A percentile compares a stretch with the other conserved stretches of the same genome.
These are phyloP conservation scores for Acer negundo DNA, from an alignment of 345 rosid species.

Conservation along the genomic window DNA sequence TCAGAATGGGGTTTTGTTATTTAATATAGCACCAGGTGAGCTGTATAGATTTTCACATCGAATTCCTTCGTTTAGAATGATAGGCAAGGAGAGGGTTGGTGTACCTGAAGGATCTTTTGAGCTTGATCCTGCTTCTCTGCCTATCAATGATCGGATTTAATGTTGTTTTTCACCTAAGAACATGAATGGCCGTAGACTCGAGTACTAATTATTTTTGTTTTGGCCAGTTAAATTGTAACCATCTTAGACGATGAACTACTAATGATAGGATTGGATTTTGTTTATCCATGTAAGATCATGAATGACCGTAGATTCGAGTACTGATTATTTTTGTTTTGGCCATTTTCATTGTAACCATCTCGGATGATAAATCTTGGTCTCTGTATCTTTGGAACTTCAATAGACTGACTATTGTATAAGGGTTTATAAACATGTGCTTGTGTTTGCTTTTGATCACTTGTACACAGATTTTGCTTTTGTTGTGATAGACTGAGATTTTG, in stretches of 20 bases:
- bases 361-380: conserved; percentile 2
- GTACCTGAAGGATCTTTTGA: conserved; percentile 78
- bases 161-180: neutral
- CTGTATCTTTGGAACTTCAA: too few relatives aligned
- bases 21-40: conserved; percentile 51
- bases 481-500: too few relatives aligned
- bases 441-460: too few relatives aligned
- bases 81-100: conserved; percentile 72
- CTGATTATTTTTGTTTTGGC: neutral
- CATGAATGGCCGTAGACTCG: neutral
- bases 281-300: too few relatives aligned
- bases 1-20: conserved; percentile 32
- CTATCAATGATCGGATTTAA: conserved; percentile 15
- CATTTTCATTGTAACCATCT: neutral
- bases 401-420: too few relatives aligned
- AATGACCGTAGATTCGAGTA: neutral
- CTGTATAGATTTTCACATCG: conserved; percentile 75
- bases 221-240: neutral
- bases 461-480: too few relatives aligned
- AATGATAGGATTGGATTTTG: too few relatives aligned
- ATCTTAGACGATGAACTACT: too few relatives aligned
- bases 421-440: too few relatives aligned
- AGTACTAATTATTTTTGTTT: neutral
- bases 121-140: conserved; percentile 76
- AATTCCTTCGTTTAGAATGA: conserved; percentile 66